phyloP scores from a whole-genome alignment of 495 filamentous ascomycete genomes.

The Penicillium malachiteum region DNA sequence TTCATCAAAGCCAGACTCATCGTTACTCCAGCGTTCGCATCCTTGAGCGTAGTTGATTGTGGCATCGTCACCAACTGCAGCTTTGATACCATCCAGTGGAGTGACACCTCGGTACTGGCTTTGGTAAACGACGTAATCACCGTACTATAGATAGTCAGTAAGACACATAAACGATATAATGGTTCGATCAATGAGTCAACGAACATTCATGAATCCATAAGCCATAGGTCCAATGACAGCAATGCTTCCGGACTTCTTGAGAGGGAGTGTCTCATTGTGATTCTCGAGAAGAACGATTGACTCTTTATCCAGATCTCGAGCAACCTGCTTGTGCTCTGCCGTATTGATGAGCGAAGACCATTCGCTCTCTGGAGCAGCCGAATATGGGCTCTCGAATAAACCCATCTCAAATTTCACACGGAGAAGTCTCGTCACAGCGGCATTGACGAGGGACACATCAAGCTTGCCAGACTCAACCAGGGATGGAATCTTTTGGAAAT shows the following conservation, averaged over 20 bases:
- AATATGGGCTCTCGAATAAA: constrained; percentile 66
- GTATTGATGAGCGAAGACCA: constrained; percentile 59
- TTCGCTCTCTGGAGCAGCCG: constrained; percentile 49
- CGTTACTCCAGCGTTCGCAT: constrained; percentile 70
- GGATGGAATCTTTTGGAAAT: constrained; percentile 63
- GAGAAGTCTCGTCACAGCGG: constrained; percentile 62
- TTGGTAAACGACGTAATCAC: constrained; percentile 64
- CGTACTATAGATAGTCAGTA: constrained; percentile 45
- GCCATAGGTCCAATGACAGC: constrained; percentile 75
- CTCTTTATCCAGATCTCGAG: constrained; percentile 59
- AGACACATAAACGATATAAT: not conserved
- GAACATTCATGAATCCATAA: constrained; percentile 65
- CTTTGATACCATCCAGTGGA: constrained; percentile 64
- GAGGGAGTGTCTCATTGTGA: constrained; percentile 52
- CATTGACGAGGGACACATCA: constrained; percentile 54
- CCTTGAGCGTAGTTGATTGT: constrained; percentile 64
- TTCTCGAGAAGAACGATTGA: constrained; percentile 77
- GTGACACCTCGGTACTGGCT: constrained; percentile 62
- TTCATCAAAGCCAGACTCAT: constrained; percentile 60
- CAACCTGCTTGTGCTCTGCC: constrained; percentile 52
- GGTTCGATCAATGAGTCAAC: constrained; percentile 6
- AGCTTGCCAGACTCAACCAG: constrained; percentile 59
- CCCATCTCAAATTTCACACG: constrained; percentile 65
- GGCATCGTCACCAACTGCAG: constrained; percentile 51
- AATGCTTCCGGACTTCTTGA: constrained; percentile 50